These are phyloP conservation scores for Neurospora tetrasperma DNA, from an alignment of 495 filamentous ascomycete species.

Conservation along the genomic window DNA sequence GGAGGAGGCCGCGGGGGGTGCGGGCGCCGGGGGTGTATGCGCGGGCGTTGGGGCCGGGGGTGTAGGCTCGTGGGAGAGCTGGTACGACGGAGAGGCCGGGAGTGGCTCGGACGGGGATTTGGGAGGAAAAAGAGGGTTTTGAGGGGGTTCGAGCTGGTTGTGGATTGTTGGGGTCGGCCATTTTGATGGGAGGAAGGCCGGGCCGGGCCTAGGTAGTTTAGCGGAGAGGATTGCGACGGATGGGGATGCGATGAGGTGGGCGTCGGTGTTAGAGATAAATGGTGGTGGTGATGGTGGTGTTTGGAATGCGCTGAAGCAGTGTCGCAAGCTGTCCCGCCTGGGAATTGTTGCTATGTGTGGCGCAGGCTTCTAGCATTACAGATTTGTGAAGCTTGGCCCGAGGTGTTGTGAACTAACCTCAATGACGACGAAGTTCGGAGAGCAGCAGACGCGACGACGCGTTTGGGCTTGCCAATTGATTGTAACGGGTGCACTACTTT, in stretches of 20 bases:
- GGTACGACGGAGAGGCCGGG: not conserved
- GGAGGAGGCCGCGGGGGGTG: conserved; percentile 17
- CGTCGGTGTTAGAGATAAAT: not conserved
- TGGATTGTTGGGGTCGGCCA: not conserved
- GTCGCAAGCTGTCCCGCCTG: not conserved
- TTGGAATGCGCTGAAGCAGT: not conserved
- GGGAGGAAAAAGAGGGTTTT: not conserved
- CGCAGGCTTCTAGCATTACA: not conserved
- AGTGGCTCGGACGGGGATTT: conserved; percentile 3
- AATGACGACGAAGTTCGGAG: not conserved
- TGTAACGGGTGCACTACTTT: not conserved
- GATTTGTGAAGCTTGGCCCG: not conserved
- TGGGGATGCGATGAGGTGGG: not conserved
- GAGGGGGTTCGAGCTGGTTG: not conserved
- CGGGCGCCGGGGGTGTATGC: not conserved
- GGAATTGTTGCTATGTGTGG: no score
- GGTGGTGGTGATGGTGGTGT: not conserved
- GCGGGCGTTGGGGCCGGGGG: conserved; percentile 6
- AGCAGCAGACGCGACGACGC: not conserved
- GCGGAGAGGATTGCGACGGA: not conserved
- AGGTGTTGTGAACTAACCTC: not conserved
- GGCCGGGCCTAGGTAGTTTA: not conserved
- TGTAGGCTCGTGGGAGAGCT: conserved; percentile 25
- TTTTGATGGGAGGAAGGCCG: not conserved
- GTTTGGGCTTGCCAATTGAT: not conserved